Base-by-base conservation (phyloP, 2,329 filamentous ascomycete genomes). In the Penicillium fuscoglaucum region DNA sequence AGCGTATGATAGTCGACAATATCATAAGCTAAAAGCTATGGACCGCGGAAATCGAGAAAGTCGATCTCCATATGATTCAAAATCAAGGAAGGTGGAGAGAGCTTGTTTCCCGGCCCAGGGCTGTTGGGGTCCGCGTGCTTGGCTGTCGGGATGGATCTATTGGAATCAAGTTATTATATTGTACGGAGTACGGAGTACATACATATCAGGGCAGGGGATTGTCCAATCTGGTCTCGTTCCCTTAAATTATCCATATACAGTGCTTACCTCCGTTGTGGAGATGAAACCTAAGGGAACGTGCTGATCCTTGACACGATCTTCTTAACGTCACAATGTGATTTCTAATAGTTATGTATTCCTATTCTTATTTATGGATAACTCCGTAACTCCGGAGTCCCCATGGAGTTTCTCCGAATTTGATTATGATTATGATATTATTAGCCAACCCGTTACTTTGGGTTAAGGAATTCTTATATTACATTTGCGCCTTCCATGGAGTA, bases 51-150 rank as follows among this genome's bases (percentile, higher is more conserved):
- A n/a, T 51, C 24, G 19, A 2, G 26, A 19, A 19, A 40, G 43
- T 45, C 26, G 41, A 57, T 57, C 41, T 17, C 35, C 6, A 29
- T 37, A 15, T 33, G 13, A 29, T 31, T n/a, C 28, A 24, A 10
- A 50, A 24, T 24, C 49, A 52, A 31, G 15, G 50, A 47, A 57
- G 24, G 29, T 51, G 54, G 54, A 56, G 35, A 49, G 41, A 57
- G 50, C 50, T 54, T 54, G 43, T 57, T 54, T 54, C 28, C 28
- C 5, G 37, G 12, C 26, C 15, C 17, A 33, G 21, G 13, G 48
- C 21, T n/a, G n/a, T 21, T 5, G 28, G 46, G 46, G 7, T 37
- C 47, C 40, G 39, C 24, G 9, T 29, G 9, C 46, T 56, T 52
- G 47, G 33, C 35, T 57, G n/a, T 13, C 41, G 29, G 43, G 35